A percentile compares a stretch with the other conserved stretches of the same genome.
Conservation (phyloP, 768 basidiomycete species). For the Termitomyces sp. region DNA sequence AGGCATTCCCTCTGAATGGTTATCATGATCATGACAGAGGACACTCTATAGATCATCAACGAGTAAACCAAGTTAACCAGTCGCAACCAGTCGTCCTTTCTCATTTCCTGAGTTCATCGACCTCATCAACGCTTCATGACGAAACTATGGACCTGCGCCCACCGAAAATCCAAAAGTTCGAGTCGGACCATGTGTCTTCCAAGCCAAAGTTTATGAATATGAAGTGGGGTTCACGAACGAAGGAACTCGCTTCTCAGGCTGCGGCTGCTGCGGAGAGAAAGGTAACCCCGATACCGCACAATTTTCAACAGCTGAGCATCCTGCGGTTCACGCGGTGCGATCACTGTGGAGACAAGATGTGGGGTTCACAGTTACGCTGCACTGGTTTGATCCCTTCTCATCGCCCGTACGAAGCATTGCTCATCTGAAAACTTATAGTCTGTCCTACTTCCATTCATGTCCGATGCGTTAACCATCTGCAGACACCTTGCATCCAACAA, state of each 20-base stretch:
- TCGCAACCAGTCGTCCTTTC: constrained; percentile 22
- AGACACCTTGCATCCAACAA: constrained; percentile 55
- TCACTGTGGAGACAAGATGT: constrained; percentile 96
- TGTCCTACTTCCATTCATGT: constrained; percentile 86
- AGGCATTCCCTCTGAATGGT: constrained; percentile 23
- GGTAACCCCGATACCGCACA: constrained; percentile 56
- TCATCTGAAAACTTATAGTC: constrained; percentile 32
- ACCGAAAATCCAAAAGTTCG: constrained; percentile 36
- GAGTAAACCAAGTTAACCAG: constrained; percentile 21
- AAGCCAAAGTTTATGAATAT: constrained; percentile 59
- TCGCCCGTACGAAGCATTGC: background rate
- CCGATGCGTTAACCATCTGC: constrained; percentile 71
- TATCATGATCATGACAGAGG: constrained; percentile 16
- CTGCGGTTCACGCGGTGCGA: constrained; percentile 90
- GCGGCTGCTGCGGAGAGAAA: constrained; percentile 22
- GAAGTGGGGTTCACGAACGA: constrained; percentile 60
- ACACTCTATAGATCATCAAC: constrained; percentile 21
- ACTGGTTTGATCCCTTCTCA: constrained; percentile 49
- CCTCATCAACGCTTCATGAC: constrained; percentile 45
- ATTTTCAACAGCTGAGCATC: constrained; percentile 85
- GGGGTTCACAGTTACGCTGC: constrained; percentile 94
- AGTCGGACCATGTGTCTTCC: constrained; percentile 43
- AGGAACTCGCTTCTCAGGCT: constrained; percentile 33
- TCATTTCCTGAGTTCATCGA: constrained; percentile 38
- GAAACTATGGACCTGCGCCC: constrained; percentile 34